These are phyloP conservation scores for Talaromyces sp. DNA, from an alignment of 2,329 filamentous ascomycete genomes.

Conservation along the genomic window DNA sequence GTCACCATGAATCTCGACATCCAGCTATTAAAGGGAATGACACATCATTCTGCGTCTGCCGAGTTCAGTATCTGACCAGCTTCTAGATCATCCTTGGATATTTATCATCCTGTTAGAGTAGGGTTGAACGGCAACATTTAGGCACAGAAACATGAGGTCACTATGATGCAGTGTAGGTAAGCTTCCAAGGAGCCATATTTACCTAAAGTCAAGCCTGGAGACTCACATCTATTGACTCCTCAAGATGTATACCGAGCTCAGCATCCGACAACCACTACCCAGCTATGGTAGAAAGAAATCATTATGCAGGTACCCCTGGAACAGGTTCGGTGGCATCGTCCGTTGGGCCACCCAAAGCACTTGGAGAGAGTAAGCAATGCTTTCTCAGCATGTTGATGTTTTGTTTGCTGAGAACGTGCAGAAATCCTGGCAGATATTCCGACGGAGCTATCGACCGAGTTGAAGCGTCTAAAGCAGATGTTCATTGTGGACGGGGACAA, in stretches of 20 bases:
- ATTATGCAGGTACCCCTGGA: neutral
- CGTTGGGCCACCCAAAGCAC: slow-evolving; percentile 11
- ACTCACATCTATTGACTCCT: no score
- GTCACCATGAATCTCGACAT: neutral
- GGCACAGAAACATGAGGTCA: neutral
- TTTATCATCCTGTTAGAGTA: neutral
- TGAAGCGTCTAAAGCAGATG: slow-evolving; percentile 70
- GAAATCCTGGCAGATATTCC: slow-evolving; percentile 49
- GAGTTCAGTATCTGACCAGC: neutral
- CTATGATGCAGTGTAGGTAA: neutral
- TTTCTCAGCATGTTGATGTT: neutral
- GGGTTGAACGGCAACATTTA: neutral
- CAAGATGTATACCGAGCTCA: neutral
- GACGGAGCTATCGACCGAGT: slow-evolving; percentile 67
- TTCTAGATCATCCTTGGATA: neutral
- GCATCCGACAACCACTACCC: neutral
- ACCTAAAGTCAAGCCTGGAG: neutral
- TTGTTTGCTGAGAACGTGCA: neutral
- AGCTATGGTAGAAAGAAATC: slow-evolving; percentile 1
- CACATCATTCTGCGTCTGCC: no score
- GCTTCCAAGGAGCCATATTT: neutral
- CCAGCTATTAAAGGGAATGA: neutral
- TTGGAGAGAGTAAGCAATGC: slow-evolving; percentile 14
- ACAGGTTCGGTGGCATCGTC: slow-evolving; percentile 3
- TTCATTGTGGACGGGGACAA: slow-evolving; percentile 70